Conservation (phyloP, 306 rosid genomes). For the Malus asiatica region DNA sequence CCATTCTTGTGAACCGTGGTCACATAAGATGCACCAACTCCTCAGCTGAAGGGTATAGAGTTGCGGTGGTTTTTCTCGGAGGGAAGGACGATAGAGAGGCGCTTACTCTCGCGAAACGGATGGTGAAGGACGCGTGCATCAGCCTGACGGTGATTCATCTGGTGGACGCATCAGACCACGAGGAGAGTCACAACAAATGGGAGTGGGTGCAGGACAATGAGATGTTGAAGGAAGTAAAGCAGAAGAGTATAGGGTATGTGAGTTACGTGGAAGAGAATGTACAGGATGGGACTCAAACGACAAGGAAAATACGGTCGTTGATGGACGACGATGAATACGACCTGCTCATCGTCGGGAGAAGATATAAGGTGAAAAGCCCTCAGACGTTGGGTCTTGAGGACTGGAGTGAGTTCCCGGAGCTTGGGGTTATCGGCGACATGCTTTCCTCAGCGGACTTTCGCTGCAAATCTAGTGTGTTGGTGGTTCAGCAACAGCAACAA, state of each 20-base stretch:
- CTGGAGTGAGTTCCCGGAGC: background rate
- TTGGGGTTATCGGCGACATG: background rate
- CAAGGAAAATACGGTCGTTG: background rate
- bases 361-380: background rate
- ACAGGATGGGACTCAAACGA: conserved; percentile 30
- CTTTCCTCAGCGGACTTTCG: background rate
- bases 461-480: background rate
- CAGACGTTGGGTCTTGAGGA: background rate
- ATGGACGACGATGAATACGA: background rate
- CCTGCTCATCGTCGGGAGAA: background rate
- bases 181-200: background rate
- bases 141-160: conserved; percentile 35
- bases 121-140: conserved; percentile 34
- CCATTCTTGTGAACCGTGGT: conserved; percentile 36
- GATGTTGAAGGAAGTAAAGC: conserved; percentile 13
- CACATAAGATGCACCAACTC: conserved; percentile 26
- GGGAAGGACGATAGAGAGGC: conserved; percentile 61
- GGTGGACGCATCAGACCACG: background rate
- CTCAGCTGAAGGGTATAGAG: background rate
- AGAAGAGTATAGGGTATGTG: background rate
- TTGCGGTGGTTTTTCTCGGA: conserved; percentile 46
- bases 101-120: conserved; percentile 20
- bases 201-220: conserved; percentile 18
- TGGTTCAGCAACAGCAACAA: background rate
- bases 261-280: conserved; percentile 30